Percentiles rank a stretch among this genome's conserved stretches.
These are phyloP conservation scores for Beta macrorhiza DNA, from an alignment of 179 eudicot genomes.

Conservation along the genomic window DNA sequence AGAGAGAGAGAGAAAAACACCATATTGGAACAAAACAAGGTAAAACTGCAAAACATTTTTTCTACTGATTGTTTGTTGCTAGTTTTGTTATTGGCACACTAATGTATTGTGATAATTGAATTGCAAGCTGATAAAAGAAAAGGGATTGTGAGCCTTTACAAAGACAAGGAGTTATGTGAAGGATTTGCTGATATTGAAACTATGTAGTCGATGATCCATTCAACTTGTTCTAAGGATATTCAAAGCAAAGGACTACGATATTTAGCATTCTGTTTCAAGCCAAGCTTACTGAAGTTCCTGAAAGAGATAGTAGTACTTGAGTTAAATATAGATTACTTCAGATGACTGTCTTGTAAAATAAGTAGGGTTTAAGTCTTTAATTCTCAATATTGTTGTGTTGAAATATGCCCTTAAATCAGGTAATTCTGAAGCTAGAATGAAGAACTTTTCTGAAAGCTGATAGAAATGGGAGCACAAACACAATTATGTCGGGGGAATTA, in stretches of 20 bases:
- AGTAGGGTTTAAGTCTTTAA: background rate
- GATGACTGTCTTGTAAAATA: constrained; percentile 1
- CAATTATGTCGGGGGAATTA: background rate
- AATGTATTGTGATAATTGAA: background rate
- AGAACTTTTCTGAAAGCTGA: background rate
- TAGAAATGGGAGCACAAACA: background rate
- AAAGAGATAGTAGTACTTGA: background rate
- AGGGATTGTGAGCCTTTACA: constrained; percentile 30
- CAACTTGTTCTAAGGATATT: constrained; percentile 21
- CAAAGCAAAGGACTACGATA: constrained; percentile 5
- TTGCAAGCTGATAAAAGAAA: constrained; percentile 23
- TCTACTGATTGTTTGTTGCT: background rate
- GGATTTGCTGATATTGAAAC: constrained; percentile 35
- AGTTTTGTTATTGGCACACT: background rate
- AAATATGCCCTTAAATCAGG: background rate
- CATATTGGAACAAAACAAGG: constrained; percentile 19
- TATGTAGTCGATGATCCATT: constrained; percentile 39
- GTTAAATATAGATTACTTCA: background rate
- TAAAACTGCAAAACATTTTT: constrained; percentile 1
- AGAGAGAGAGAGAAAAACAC: too few species aligned
- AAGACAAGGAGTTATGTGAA: constrained; percentile 34
- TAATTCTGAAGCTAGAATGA: background rate
- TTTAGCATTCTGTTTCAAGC: constrained; percentile 25
- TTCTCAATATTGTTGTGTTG: background rate
- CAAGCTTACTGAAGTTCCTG: background rate